phyloP scores from a whole-genome alignment of 78 protist genomes.

The Dictyostelium capitatum region DNA sequence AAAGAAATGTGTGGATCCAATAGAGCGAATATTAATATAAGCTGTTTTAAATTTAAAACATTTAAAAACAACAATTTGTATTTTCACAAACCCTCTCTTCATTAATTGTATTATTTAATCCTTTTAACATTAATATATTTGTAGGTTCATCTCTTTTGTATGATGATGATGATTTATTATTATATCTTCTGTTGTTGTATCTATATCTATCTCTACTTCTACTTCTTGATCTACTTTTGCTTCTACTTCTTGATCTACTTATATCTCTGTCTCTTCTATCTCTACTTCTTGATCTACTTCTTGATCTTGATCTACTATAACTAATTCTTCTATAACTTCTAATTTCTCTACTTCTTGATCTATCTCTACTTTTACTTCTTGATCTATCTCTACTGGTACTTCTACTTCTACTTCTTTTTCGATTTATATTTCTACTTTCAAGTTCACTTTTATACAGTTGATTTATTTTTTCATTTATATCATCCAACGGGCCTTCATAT shows the following conservation, averaged over 20 bases:
- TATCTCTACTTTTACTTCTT: not conserved
- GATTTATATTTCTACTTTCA: not conserved
- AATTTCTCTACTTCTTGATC: not conserved
- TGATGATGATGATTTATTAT: conserved; percentile 3
- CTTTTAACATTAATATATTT: conserved; percentile 31
- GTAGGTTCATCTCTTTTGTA: conserved; percentile 31
- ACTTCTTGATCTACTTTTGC: conserved; percentile 20
- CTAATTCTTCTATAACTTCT: conserved; percentile 1
- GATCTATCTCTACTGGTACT: not conserved
- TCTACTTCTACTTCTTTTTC: not conserved
- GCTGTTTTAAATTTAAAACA: too few relatives aligned
- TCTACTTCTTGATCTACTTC: conserved; percentile 8
- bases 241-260: conserved; percentile 22
- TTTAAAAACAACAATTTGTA: not conserved
- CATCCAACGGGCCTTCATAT: not conserved
- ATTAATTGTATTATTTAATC: not conserved
- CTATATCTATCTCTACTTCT: conserved; percentile 15
- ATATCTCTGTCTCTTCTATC: conserved; percentile 20
- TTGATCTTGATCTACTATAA: not conserved
- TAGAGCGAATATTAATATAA: too few relatives aligned
- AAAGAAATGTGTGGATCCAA: too few relatives aligned
- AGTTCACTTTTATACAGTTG: not conserved
- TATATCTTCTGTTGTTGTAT: not conserved
- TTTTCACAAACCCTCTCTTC: conserved; percentile 35
- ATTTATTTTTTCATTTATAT: not conserved